Evolutionary conservation across 805 yeast species (phyloP).

Genomic region (Yamadazyma paraphyllophila): DNA sequence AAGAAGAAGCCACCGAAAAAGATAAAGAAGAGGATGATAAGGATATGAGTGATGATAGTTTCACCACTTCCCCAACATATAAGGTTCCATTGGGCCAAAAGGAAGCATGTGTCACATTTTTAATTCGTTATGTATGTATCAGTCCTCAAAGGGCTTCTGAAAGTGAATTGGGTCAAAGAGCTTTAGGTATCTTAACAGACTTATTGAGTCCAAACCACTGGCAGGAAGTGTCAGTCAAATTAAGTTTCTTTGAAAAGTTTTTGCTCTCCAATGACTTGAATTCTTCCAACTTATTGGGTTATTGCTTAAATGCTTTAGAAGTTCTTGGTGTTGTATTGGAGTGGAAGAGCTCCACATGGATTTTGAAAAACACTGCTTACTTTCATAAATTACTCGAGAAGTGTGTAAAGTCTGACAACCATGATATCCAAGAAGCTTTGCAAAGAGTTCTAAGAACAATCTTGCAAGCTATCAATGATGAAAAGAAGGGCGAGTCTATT

Average conservation of each 20-base stretch:
- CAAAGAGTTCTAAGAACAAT: slow-evolving; percentile 73
- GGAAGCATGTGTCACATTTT: slow-evolving; percentile 86
- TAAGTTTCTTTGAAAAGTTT: slow-evolving; percentile 85
- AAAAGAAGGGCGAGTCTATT: slow-evolving; percentile 38
- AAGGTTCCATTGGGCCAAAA: slow-evolving; percentile 73
- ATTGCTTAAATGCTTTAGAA: slow-evolving; percentile 86
- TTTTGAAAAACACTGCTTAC: slow-evolving; percentile 63
- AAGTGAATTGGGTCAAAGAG: slow-evolving; percentile 75
- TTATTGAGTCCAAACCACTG: slow-evolving; percentile 72
- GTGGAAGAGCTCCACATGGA: slow-evolving; percentile 78
- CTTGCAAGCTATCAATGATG: slow-evolving; percentile 59
- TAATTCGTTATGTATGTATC: slow-evolving; percentile 84
- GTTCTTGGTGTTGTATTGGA: slow-evolving; percentile 81
- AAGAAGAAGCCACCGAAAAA: slow-evolving; percentile 2
- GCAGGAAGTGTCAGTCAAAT: slow-evolving; percentile 86
- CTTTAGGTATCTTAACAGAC: slow-evolving; percentile 72
- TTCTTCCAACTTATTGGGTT: slow-evolving; percentile 66
- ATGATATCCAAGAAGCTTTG: slow-evolving; percentile 80
- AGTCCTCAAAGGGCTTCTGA: slow-evolving; percentile 84
- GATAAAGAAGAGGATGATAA: slow-evolving; percentile 5
- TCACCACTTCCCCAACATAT: slow-evolving; percentile 49
- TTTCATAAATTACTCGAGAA: slow-evolving; percentile 76
- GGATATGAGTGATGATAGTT: slow-evolving; percentile 24
- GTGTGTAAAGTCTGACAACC: slow-evolving; percentile 77
- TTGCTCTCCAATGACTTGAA: slow-evolving; percentile 73